phyloP scores from a whole-genome alignment of 495 filamentous ascomycete species.

The Aspergillus cavernicola region DNA sequence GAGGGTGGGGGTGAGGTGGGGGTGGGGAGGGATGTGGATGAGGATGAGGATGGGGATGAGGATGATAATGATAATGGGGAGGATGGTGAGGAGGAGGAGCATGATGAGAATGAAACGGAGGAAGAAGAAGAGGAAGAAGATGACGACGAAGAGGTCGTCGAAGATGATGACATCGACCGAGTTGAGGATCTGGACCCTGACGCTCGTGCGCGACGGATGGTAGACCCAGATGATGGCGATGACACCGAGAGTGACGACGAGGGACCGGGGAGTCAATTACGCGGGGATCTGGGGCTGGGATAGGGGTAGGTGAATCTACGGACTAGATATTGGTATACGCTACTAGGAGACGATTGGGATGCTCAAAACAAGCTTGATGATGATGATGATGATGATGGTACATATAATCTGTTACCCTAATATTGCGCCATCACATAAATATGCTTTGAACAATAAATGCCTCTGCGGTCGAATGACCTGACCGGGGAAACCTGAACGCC shows the following conservation, averaged over 20 bases:
- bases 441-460: background rate
- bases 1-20: slow-evolving; percentile 49
- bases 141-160: slow-evolving; percentile 34
- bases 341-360: background rate
- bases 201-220: slow-evolving; percentile 22
- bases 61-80: slow-evolving; percentile 49
- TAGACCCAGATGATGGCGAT: slow-evolving; percentile 38
- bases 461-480: background rate
- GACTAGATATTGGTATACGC: no score
- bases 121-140: slow-evolving; percentile 38
- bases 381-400: slow-evolving; percentile 6
- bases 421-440: background rate
- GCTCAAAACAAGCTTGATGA: background rate
- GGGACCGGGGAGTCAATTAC: slow-evolving; percentile 41
- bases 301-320: slow-evolving; percentile 7
- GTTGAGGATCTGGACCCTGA: slow-evolving; percentile 55
- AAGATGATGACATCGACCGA: slow-evolving; percentile 60
- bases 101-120: slow-evolving; percentile 48
- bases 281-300: slow-evolving; percentile 40
- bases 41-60: slow-evolving; percentile 53
- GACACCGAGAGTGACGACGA: slow-evolving; percentile 44
- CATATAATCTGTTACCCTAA: background rate
- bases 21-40: slow-evolving; percentile 51
- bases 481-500: background rate
- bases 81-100: slow-evolving; percentile 52